These are phyloP conservation scores for Pleurotus salmoneostramineus DNA, from an alignment of 768 basidiomycete species.

Conservation along the genomic window DNA sequence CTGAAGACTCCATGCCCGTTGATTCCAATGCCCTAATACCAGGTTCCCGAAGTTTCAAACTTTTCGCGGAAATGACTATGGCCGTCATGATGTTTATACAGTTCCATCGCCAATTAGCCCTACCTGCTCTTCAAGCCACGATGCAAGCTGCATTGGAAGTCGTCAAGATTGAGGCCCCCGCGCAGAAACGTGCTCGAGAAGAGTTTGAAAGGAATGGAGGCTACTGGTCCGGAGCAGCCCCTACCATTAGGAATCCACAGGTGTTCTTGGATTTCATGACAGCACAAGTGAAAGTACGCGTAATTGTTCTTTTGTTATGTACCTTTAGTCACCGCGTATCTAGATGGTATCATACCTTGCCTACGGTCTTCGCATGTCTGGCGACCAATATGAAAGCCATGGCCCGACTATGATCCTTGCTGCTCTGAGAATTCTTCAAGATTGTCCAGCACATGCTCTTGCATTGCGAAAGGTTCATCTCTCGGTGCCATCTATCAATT, in stretches of 20 bases:
- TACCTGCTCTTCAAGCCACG: conserved; percentile 63
- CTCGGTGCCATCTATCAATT: too few relatives aligned
- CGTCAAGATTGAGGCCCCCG: conserved; percentile 73
- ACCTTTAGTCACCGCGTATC: conserved; percentile 28
- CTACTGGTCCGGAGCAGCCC: conserved; percentile 80
- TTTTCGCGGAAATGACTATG: conserved; percentile 90
- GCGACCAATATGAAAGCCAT: conserved; percentile 64
- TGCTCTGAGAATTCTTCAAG: conserved; percentile 85
- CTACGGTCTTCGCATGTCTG: conserved; percentile 70
- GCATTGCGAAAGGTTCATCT: conserved; percentile 79
- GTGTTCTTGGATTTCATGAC: conserved; percentile 82
- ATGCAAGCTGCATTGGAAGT: conserved; percentile 78
- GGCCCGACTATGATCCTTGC: conserved; percentile 78
- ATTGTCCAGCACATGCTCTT: conserved; percentile 86
- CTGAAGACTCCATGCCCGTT: conserved; percentile 52
- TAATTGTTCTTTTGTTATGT: conserved; percentile 69
- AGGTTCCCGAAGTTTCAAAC: conserved; percentile 86
- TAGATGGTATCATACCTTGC: conserved; percentile 92
- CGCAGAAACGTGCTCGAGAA: conserved; percentile 73
- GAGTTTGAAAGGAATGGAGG: conserved; percentile 80
- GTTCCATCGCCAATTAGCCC: conserved; percentile 63
- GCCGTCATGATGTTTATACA: conserved; percentile 90
- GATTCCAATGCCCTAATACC: conserved; percentile 61
- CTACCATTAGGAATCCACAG: conserved; percentile 64
- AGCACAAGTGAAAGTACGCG: conserved; percentile 86